Evolutionary conservation across 352 stramenopile genomes (phyloP).

Genomic region (Phytophthora podocarpi): DNA sequence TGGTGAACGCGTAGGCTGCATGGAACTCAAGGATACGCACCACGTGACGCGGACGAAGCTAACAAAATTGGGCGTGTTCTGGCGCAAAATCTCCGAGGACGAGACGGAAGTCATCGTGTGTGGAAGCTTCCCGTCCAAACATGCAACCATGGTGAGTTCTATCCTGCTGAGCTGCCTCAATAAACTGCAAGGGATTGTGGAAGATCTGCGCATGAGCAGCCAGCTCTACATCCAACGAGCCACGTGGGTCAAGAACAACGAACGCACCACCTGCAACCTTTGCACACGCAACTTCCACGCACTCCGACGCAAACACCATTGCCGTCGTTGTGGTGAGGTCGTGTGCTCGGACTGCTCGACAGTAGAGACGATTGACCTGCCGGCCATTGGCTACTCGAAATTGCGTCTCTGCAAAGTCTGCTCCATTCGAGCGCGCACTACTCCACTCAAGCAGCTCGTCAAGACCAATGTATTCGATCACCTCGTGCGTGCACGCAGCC

Average conservation of each 20-base stretch:
- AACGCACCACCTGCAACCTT: constrained; percentile 70
- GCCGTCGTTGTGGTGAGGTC: constrained; percentile 80
- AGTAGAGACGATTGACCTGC: constrained; percentile 70
- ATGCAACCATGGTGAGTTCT: constrained; percentile 58
- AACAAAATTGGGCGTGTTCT: constrained; percentile 76
- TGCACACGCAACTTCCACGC: constrained; percentile 84
- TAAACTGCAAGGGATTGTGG: constrained; percentile 65
- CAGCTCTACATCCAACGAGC: constrained; percentile 75
- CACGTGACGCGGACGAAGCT: constrained; percentile 56
- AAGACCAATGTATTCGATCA: constrained; percentile 74
- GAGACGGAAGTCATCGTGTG: constrained; percentile 84
- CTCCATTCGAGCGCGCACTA: constrained; percentile 74
- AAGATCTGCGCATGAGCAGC: constrained; percentile 76
- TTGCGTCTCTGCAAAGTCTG: constrained; percentile 84
- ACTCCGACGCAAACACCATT: constrained; percentile 80
- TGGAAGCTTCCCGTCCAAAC: constrained; percentile 76
- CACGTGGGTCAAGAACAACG: constrained; percentile 81
- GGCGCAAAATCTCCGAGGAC: constrained; percentile 64
- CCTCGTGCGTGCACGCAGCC: constrained; percentile 55
- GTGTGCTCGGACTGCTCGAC: constrained; percentile 84
- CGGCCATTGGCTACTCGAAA: constrained; percentile 81
- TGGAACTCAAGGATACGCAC: constrained; percentile 79
- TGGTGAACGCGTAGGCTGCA: constrained; percentile 78
- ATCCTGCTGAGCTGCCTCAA: constrained; percentile 61
- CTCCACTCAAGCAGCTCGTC: constrained; percentile 59